Conservation (phyloP, 2,329 filamentous ascomycete species). For the Penicillium rolfsii region DNA sequence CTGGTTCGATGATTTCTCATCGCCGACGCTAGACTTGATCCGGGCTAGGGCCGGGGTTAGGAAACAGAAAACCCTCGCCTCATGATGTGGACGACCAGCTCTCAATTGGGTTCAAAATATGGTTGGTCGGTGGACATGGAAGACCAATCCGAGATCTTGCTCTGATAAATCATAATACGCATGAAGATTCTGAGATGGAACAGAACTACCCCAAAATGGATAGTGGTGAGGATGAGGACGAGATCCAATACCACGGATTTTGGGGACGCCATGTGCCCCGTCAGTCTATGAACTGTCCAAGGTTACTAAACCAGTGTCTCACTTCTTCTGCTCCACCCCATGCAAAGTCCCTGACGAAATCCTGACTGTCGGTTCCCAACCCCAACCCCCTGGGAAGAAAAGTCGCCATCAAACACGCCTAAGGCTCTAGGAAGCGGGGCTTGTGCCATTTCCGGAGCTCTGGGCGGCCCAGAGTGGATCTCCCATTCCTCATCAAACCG, state of each 20-base stretch:
- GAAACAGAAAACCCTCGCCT: neutral
- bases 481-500: neutral
- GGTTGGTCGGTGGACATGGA: neutral
- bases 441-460: neutral
- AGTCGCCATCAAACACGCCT: neutral
- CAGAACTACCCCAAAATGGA: too few relatives aligned
- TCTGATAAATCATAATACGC: neutral
- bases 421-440: neutral
- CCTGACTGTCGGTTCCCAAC: neutral
- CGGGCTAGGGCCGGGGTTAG: neutral
- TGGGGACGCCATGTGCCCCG: neutral
- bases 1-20: neutral
- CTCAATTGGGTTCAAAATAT: neutral
- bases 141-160: neutral
- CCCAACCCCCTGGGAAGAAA: neutral
- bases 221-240: neutral
- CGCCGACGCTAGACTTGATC: constrained; percentile 1
- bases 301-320: neutral
- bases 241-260: neutral
- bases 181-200: neutral
- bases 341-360: neutral
- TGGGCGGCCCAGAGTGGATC: neutral
- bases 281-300: neutral
- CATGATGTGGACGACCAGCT: neutral
- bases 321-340: neutral